Evolutionary conservation across 257 asterid species (phyloP).

Genomic region (Plantago elongata): DNA sequence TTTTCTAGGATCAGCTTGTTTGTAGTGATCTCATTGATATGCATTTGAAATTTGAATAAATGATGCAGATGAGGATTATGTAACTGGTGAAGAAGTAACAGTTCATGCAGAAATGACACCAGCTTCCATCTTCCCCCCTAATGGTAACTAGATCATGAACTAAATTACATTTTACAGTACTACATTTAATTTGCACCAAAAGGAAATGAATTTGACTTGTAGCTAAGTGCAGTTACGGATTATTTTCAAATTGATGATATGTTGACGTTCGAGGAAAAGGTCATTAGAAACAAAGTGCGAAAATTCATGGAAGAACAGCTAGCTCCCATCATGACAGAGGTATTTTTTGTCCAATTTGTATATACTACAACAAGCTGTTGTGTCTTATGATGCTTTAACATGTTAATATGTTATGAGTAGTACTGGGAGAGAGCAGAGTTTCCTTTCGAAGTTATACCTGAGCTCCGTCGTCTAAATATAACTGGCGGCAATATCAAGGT

Average conservation of each 20-base stretch:
- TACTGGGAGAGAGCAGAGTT: constrained; percentile 98
- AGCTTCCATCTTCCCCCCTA: too few species aligned
- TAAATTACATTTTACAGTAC: too few species aligned
- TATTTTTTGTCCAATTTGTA: not conserved
- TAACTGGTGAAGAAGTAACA: too few species aligned
- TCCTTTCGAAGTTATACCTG: constrained; percentile 88
- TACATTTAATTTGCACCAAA: too few species aligned
- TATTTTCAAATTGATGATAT: not conserved
- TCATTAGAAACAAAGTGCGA: not conserved
- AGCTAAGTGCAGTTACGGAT: not conserved
- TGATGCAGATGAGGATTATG: too few species aligned
- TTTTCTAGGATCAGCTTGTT: too few species aligned
- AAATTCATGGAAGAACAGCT: not conserved
- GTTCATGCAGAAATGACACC: too few species aligned
- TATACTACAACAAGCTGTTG: not conserved
- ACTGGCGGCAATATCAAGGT: constrained; percentile 94
- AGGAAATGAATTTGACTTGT: too few species aligned
- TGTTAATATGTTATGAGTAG: constrained; percentile 22
- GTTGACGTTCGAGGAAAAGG: not conserved
- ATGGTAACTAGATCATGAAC: too few species aligned
- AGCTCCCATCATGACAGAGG: not conserved
- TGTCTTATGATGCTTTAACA: not conserved
- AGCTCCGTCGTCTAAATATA: constrained; percentile 61
- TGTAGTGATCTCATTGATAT: too few species aligned
- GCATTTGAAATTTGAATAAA: too few species aligned